These are phyloP conservation scores for Tremella yokohamensis DNA, from an alignment of 768 basidiomycete genomes.

Conservation along the genomic window DNA sequence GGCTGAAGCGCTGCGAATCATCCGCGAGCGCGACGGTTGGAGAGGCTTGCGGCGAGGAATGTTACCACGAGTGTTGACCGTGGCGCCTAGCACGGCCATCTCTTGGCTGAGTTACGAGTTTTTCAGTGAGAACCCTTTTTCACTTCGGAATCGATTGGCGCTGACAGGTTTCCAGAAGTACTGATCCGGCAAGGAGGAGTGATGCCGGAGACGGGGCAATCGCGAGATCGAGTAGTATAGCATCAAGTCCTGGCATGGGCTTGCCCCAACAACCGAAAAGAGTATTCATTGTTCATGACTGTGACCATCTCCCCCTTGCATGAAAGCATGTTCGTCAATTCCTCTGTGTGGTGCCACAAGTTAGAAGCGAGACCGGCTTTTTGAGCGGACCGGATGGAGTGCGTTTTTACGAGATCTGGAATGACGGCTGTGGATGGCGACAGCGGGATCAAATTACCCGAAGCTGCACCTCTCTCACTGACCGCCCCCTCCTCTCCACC, in stretches of 20 bases:
- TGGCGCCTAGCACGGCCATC: slow-evolving; percentile 93
- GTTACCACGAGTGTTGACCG: slow-evolving; percentile 85
- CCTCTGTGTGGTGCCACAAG: no score
- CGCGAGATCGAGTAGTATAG: slow-evolving; percentile 12
- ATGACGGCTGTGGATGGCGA: no score
- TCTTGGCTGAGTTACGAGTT: slow-evolving; percentile 98
- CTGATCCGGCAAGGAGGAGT: slow-evolving; percentile 35
- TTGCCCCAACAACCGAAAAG: not conserved
- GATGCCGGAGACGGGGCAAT: slow-evolving; percentile 35
- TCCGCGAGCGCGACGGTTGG: slow-evolving; percentile 78
- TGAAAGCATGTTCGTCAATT: not conserved
- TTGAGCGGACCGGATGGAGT: no score
- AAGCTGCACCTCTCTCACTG: no score
- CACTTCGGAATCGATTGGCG: not conserved
- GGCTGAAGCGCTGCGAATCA: slow-evolving; percentile 80
- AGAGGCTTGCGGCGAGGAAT: slow-evolving; percentile 83
- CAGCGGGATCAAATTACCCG: no score
- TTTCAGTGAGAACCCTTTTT: slow-evolving; percentile 69
- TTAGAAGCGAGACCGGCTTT: no score
- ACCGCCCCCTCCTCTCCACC: no score
- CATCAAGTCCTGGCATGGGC: not conserved
- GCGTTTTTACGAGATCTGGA: no score
- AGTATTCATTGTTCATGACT: not conserved
- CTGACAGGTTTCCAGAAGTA: slow-evolving; percentile 30
- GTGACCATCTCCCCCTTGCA: not conserved